Base-by-base conservation (phyloP, 805 yeast species). In the Cyberlindnera japonica region DNA sequence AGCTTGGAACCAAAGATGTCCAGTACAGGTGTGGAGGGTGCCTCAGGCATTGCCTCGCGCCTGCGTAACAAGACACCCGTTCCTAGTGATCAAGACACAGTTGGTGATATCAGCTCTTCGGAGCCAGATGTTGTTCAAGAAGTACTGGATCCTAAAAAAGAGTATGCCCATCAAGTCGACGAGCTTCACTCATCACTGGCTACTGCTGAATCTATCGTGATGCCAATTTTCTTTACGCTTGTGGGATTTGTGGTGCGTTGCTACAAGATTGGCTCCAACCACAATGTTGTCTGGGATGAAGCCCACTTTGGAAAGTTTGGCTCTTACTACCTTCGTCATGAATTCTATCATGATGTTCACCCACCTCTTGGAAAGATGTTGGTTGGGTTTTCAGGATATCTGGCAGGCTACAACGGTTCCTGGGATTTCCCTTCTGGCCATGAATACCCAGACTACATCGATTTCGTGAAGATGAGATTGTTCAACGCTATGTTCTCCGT, bases 251-350 rank as follows among this genome's bases (percentile, higher is more conserved):
- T 72, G 47, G 73, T 87, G 30, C 77, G 98, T 53, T 77, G 89
- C 62, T 81, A 85, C 66, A 69, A 74, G 47, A 83, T 91, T 51
- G 83, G 85, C 40, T 69, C 74, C 41, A 84, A 87, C 46, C 70
- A 75, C 41, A 71, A 74, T 41, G 97, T 93, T 22, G 93, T 93
- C 34, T 90, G 97, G 97, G 97, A 89, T 65, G 97, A 89, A 61
- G 97, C 96, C 29, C 96, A 90, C 68, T 91, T 91, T 63, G 99
- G 97, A 37, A 93, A 91, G 62, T 91, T 91, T 61, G 98, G 97
- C 23, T 82, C 96, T 11, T 83, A 87, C 61, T 91, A 91, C 63
- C 69, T 91, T 47, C 81, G 76, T 53, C 93, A 87, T 52, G 95
- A 87, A 55, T 88, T 85, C 60, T 91, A 90, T 63, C 95, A 87